These are phyloP conservation scores for Globisporangium emineosum DNA, from an alignment of 352 stramenopile genomes.

Conservation along the genomic window DNA sequence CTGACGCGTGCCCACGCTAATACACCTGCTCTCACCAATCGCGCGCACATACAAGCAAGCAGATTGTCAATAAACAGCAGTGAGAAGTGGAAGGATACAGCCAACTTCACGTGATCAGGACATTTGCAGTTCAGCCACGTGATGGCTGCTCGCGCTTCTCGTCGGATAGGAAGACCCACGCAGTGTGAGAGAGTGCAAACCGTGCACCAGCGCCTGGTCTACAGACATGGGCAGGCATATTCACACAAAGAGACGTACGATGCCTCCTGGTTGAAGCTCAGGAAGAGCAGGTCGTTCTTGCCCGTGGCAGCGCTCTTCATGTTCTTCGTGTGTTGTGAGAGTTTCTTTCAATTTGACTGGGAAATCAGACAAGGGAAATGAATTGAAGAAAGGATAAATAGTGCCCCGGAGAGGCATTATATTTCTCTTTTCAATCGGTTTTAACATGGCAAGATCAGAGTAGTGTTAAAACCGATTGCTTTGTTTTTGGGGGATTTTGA, in stretches of 20 bases:
- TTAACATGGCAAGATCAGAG: too few species aligned
- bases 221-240: neutral
- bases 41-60: conserved; percentile 3
- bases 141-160: neutral
- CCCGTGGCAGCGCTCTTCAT: conserved; percentile 46
- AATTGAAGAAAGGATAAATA: neutral
- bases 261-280: conserved; percentile 92
- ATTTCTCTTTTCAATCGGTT: too few species aligned
- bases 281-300: conserved; percentile 76
- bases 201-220: neutral
- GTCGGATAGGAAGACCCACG: neutral
- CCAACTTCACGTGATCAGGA: too few species aligned
- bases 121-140: too few species aligned
- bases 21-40: conserved; percentile 49
- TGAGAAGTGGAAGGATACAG: too few species aligned
- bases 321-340: neutral
- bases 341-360: neutral
- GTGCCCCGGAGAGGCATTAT: too few species aligned
- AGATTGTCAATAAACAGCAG: neutral
- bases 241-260: conserved; percentile 45
- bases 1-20: conserved; percentile 85
- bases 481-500: too few species aligned
- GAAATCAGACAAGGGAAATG: neutral
- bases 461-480: too few species aligned
- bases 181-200: neutral